phyloP scores from a whole-genome alignment of 352 stramenopile species.

The Globisporangium yorkense region DNA sequence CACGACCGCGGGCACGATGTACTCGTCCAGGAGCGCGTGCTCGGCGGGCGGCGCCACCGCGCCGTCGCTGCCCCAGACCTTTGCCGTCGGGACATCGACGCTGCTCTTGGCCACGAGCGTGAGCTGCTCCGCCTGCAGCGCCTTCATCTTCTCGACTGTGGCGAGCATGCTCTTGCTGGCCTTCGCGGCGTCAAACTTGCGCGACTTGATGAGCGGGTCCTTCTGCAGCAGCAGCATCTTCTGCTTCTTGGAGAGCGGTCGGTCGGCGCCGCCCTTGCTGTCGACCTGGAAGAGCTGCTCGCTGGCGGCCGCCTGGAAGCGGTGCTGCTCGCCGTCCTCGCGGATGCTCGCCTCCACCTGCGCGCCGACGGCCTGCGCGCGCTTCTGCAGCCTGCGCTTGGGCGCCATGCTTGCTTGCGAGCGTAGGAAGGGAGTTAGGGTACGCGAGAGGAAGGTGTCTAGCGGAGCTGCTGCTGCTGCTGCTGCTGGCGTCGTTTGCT shows the following conservation, averaged over 20 bases:
- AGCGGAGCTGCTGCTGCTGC: neutral
- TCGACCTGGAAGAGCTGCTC: slow-evolving; percentile 82
- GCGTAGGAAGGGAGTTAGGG: too few species aligned
- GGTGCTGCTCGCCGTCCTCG: slow-evolving; percentile 71
- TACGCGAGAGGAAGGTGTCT: neutral
- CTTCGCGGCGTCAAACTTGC: slow-evolving; percentile 64
- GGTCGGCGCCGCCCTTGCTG: slow-evolving; percentile 41
- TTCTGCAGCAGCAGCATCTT: slow-evolving; percentile 53
- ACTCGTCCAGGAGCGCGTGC: slow-evolving; percentile 44
- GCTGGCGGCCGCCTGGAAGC: slow-evolving; percentile 63
- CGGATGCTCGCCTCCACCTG: slow-evolving; percentile 75
- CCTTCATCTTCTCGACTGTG: slow-evolving; percentile 52
- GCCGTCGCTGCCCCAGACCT: slow-evolving; percentile 46
- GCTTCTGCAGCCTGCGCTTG: slow-evolving; percentile 60
- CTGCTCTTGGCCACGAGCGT: slow-evolving; percentile 9
- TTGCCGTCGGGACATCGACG: slow-evolving; percentile 7
- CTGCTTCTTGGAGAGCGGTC: slow-evolving; percentile 62
- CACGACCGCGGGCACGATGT: slow-evolving; percentile 45
- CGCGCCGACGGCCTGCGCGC: slow-evolving; percentile 53
- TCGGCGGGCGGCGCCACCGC: slow-evolving; percentile 27
- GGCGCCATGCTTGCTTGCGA: slow-evolving; percentile 24
- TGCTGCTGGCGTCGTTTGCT: neutral
- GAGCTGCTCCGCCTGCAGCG: slow-evolving; percentile 10
- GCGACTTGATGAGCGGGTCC: slow-evolving; percentile 63
- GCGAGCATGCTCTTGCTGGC: slow-evolving; percentile 50